Percentiles rank a stretch among this genome's conserved stretches.
Conservation (phyloP, 2,329 filamentous ascomycete species). For the Diaporthe ampelina region DNA sequence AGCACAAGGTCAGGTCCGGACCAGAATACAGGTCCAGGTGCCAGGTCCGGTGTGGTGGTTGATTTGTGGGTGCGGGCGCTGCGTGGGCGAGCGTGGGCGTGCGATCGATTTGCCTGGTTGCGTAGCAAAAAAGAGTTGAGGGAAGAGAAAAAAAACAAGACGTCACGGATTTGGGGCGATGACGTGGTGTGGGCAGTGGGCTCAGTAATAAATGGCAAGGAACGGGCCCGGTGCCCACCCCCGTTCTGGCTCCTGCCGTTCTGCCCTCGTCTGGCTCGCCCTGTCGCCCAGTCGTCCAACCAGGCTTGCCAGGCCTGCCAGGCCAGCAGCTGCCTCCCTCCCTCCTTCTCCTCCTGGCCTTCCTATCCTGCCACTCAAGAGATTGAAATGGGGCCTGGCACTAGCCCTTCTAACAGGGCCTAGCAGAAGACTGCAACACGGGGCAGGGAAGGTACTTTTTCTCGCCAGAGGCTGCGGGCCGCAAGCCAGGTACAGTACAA, state of each 20-base stretch:
- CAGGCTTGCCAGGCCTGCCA: background rate
- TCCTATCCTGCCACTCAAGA: slow-evolving; percentile 25
- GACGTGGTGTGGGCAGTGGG: slow-evolving; percentile 43
- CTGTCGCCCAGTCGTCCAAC: too few relatives aligned
- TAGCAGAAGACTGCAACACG: slow-evolving; percentile 25
- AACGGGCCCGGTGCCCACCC: slow-evolving; percentile 25
- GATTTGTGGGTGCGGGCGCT: slow-evolving; percentile 19
- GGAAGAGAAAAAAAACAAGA: slow-evolving; percentile 42
- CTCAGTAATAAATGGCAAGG: slow-evolving; percentile 42
- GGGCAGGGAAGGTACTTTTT: slow-evolving; percentile 28
- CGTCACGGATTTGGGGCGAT: slow-evolving; percentile 42
- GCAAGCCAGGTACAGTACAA: slow-evolving; percentile 34
- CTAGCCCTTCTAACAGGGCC: slow-evolving; percentile 33
- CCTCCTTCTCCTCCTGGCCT: background rate
- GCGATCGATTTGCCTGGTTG: slow-evolving; percentile 24
- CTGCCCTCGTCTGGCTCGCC: background rate
- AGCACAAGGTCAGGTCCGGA: slow-evolving; percentile 23
- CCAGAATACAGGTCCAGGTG: slow-evolving; percentile 6
- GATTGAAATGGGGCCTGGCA: slow-evolving; percentile 31
- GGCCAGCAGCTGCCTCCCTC: background rate
- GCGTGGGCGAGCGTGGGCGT: slow-evolving; percentile 3
- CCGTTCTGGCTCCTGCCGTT: slow-evolving; percentile 24
- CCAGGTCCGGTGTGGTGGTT: slow-evolving; percentile 17
- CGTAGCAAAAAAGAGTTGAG: slow-evolving; percentile 39
- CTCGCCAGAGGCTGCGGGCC: background rate